These are phyloP conservation scores for Diaporthe ampelina DNA, from an alignment of 2,329 filamentous ascomycete genomes.

Conservation along the genomic window DNA sequence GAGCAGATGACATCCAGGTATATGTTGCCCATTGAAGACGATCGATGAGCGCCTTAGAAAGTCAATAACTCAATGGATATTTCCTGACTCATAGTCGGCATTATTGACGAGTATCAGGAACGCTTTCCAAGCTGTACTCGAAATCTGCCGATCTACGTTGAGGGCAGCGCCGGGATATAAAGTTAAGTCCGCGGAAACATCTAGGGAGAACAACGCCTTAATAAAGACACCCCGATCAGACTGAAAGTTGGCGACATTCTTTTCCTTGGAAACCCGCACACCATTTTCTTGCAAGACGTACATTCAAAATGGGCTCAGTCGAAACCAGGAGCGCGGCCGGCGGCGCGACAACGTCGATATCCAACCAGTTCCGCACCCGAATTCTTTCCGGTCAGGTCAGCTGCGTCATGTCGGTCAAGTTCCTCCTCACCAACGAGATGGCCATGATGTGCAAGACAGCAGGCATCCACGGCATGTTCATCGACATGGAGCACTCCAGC, in stretches of 20 bases:
- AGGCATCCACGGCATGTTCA: conserved; percentile 57
- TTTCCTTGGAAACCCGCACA: neutral
- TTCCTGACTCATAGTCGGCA: neutral
- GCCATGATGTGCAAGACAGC: conserved; percentile 56
- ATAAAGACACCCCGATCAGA: neutral
- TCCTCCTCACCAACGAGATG: conserved; percentile 46
- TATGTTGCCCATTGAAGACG: neutral
- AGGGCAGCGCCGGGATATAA: neutral
- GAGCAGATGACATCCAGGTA: neutral
- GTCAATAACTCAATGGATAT: neutral
- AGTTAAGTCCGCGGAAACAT: neutral
- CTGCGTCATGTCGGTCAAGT: conserved; percentile 10
- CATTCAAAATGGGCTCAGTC: neutral
- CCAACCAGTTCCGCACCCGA: conserved; percentile 5
- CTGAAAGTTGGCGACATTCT: neutral
- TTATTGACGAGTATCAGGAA: too few species aligned
- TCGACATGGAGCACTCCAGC: conserved; percentile 61
- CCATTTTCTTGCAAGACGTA: neutral
- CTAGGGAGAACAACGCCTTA: neutral
- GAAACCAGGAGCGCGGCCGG: too few species aligned
- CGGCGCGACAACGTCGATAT: neutral
- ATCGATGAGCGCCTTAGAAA: neutral
- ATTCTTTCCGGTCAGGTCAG: neutral
- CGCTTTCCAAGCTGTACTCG: neutral
- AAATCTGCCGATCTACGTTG: neutral